These are phyloP conservation scores for Phytophthora ohioensis DNA, from an alignment of 352 stramenopile species.

Conservation along the genomic window DNA sequence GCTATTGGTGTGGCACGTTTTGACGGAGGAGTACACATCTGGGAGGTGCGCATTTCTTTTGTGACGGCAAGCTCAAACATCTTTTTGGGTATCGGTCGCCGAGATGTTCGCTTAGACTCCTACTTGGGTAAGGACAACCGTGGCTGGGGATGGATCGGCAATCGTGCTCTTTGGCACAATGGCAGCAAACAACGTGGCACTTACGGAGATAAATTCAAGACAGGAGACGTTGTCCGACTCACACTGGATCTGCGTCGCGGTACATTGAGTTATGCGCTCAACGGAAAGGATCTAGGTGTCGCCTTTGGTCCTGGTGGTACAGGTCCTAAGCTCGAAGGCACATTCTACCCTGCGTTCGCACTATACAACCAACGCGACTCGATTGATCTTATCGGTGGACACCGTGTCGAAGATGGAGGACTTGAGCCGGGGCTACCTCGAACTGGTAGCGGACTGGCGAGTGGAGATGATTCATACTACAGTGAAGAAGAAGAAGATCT, in stretches of 20 bases:
- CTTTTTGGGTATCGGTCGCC: constrained; percentile 87
- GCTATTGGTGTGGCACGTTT: constrained; percentile 90
- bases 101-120: constrained; percentile 87
- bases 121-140: constrained; percentile 94
- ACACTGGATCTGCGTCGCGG: constrained; percentile 85
- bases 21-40: constrained; percentile 87
- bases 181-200: constrained; percentile 91
- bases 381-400: constrained; percentile 85
- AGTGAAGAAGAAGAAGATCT: constrained; percentile 88
- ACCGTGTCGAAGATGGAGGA: constrained; percentile 79
- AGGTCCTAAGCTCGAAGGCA: constrained; percentile 86
- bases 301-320: constrained; percentile 89
- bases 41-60: constrained; percentile 89
- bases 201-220: constrained; percentile 93
- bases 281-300: constrained; percentile 90
- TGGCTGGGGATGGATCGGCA: constrained; percentile 92
- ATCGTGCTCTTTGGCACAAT: constrained; percentile 91
- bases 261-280: constrained; percentile 89
- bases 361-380: constrained; percentile 91
- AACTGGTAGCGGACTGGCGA: constrained; percentile 42
- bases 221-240: constrained; percentile 82
- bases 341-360: constrained; percentile 87
- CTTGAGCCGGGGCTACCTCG: constrained; percentile 39
- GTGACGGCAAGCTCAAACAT: constrained; percentile 92
- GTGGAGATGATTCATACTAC: constrained; percentile 81